Evolutionary conservation across 1,284 basidiomycete species (phyloP).

Genomic region (Leccinum fuscescens): DNA sequence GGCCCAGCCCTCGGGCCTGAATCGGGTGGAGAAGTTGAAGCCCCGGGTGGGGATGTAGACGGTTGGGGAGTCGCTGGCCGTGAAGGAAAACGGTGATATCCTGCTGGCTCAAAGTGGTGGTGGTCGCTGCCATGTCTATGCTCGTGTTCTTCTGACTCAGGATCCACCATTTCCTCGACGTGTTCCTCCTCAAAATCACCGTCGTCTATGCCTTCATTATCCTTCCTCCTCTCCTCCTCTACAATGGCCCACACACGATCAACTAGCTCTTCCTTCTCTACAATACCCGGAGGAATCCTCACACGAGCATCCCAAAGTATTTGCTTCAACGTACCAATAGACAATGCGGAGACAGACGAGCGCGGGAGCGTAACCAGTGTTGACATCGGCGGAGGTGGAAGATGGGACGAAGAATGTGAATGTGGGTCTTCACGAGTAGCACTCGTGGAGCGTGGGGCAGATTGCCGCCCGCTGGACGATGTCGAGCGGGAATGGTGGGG

Average conservation of each 20-base stretch:
- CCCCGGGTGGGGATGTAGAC: slow-evolving; percentile 12
- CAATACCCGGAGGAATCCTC: slow-evolving; percentile 42
- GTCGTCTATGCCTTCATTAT: slow-evolving; percentile 41
- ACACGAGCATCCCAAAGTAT: slow-evolving; percentile 77
- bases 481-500: slow-evolving; percentile 23
- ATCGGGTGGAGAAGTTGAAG: slow-evolving; percentile 20
- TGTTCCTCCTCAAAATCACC: slow-evolving; percentile 35
- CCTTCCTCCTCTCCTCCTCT: slow-evolving; percentile 58
- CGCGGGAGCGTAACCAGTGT: slow-evolving; percentile 62
- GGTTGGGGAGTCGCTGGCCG: slow-evolving; percentile 14
- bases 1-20: slow-evolving; percentile 30
- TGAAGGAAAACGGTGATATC: slow-evolving; percentile 1
- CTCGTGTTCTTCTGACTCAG: slow-evolving; percentile 15
- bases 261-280: slow-evolving; percentile 77
- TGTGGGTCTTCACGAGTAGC: slow-evolving; percentile 10
- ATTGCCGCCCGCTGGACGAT: slow-evolving; percentile 20
- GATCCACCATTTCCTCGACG: slow-evolving; percentile 14
- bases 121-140: background rate
- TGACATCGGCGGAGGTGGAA: slow-evolving; percentile 59
- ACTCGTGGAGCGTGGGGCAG: slow-evolving; percentile 22
- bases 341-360: slow-evolving; percentile 55
- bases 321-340: slow-evolving; percentile 67
- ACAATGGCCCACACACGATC: slow-evolving; percentile 63
- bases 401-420: slow-evolving; percentile 29
- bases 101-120: background rate